phyloP scores from a whole-genome alignment of 768 basidiomycete species.

The Galerina sulciceps region DNA sequence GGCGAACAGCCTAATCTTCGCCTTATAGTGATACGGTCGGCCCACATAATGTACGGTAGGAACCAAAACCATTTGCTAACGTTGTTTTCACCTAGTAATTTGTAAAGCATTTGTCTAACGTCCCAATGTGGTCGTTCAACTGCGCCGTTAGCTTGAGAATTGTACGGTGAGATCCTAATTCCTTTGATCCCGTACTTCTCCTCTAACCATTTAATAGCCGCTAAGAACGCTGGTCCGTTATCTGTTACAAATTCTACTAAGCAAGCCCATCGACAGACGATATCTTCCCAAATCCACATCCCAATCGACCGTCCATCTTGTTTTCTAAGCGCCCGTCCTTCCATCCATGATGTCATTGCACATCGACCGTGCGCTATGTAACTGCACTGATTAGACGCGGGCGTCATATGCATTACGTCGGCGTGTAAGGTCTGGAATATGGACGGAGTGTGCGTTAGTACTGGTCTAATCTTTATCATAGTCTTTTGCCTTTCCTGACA shows the following conservation, averaged over 20 bases:
- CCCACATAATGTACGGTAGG: constrained; percentile 32
- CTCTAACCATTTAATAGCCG: constrained; percentile 20
- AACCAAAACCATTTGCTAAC: constrained; percentile 17
- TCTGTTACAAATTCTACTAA: constrained; percentile 43
- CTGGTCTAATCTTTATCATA: constrained; percentile 30
- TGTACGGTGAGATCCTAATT: constrained; percentile 24
- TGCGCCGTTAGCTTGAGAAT: constrained; percentile 24
- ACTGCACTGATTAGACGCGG: constrained; percentile 27
- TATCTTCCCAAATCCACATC: constrained; percentile 30
- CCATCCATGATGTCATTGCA: constrained; percentile 23
- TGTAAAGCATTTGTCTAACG: constrained; percentile 16
- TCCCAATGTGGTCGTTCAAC: constrained; percentile 26
- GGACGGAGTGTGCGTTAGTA: constrained; percentile 23
- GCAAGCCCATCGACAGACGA: constrained; percentile 42
- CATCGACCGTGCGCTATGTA: constrained; percentile 40
- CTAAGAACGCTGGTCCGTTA: constrained; percentile 31
- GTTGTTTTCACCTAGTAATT: neutral
- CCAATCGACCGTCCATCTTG: constrained; percentile 24
- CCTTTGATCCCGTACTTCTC: constrained; percentile 25
- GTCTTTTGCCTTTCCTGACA: constrained; percentile 31
- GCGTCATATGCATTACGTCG: constrained; percentile 42
- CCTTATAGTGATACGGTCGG: constrained; percentile 28
- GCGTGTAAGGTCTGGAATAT: constrained; percentile 33
- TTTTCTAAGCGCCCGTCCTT: constrained; percentile 14
- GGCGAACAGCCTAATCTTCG: constrained; percentile 28